Evolutionary conservation across 2,329 filamentous ascomycete genomes (phyloP).

Genomic region (Parascedosporium putredinis): DNA sequence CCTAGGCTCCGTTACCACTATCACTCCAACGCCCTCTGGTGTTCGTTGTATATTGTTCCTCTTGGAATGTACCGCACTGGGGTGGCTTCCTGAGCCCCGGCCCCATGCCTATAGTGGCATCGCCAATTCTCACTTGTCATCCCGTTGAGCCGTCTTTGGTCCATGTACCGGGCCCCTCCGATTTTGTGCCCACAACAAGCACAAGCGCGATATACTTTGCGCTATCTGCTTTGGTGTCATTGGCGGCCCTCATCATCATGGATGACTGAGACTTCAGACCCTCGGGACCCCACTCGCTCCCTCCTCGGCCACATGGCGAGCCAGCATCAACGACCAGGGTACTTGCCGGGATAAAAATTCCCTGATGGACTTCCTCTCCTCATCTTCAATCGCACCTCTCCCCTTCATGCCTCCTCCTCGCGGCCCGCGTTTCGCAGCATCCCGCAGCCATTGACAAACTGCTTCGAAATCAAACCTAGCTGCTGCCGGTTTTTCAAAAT

Average conservation of each 20-base stretch:
- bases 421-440: neutral
- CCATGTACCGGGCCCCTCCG: neutral
- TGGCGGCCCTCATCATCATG: neutral
- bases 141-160: neutral
- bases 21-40: too few relatives aligned
- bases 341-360: conserved; percentile 7
- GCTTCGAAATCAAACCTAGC: neutral
- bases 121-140: neutral
- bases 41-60: too few relatives aligned
- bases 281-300: conserved; percentile 8
- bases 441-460: neutral
- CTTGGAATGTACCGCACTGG: too few relatives aligned
- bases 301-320: conserved; percentile 9
- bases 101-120: neutral
- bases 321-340: conserved; percentile 1
- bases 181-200: neutral
- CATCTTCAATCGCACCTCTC: neutral
- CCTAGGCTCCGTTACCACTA: neutral
- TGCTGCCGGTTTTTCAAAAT: neutral
- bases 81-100: neutral
- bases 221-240: neutral
- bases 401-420: neutral
- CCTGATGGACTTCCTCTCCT: neutral
- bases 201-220: neutral
- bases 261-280: conserved; percentile 1